phyloP scores from a whole-genome alignment of 2,329 filamentous ascomycete species.

The Fusarium anguioides region DNA sequence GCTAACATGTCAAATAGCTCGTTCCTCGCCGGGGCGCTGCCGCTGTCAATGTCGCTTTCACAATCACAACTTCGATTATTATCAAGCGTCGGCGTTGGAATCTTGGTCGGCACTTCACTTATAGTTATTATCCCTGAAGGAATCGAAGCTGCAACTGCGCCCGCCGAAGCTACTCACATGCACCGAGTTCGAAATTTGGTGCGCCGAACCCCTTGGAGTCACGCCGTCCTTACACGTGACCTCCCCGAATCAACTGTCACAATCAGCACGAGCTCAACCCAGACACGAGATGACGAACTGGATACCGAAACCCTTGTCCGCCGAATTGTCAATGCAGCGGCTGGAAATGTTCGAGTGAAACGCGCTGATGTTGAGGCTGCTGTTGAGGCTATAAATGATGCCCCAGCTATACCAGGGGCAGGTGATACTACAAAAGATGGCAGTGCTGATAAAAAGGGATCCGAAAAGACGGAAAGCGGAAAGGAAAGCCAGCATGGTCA shows the following conservation, averaged over 20 bases:
- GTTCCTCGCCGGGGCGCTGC: constrained; percentile 90
- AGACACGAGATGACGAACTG: constrained; percentile 6
- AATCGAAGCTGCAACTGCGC: constrained; percentile 85
- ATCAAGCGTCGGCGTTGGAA: constrained; percentile 91
- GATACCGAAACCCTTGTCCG: constrained; percentile 32
- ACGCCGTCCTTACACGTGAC: constrained; percentile 42
- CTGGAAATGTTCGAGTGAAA: constrained; percentile 11
- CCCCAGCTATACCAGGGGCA: constrained; percentile 26
- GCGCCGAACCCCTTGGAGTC: constrained; percentile 48
- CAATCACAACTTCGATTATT: constrained; percentile 88
- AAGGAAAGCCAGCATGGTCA: constrained; percentile 49
- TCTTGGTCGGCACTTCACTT: constrained; percentile 92
- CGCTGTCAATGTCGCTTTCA: constrained; percentile 87
- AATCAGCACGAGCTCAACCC: constrained; percentile 23
- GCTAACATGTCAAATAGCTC: constrained; percentile 68
- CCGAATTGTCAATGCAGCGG: constrained; percentile 19
- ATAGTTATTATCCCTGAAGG: constrained; percentile 99
- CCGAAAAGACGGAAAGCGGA: constrained; percentile 21
- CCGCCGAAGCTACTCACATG: constrained; percentile 54
- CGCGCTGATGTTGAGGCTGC: constrained; percentile 30
- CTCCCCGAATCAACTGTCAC: constrained; percentile 41
- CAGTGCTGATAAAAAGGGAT: constrained; percentile 8
- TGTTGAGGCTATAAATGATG: constrained; percentile 24
- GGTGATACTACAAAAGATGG: constrained; percentile 19
- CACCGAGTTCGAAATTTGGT: constrained; percentile 51